Base-by-base conservation (phyloP, 495 filamentous ascomycete species). In the Penicillium flavigenum region DNA sequence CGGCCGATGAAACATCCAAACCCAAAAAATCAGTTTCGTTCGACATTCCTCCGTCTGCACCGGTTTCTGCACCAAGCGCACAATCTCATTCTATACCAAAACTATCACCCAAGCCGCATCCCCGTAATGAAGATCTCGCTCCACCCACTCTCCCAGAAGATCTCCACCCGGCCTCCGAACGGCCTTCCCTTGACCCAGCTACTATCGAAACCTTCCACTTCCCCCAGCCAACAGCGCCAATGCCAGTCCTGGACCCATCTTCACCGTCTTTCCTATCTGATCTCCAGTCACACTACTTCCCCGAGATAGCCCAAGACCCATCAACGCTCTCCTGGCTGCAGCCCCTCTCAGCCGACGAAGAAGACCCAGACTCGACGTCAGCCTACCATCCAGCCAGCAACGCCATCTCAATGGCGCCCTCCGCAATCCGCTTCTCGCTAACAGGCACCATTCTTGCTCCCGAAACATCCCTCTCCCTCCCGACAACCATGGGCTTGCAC, bases 231-330 rank as follows among this genome's bases (percentile, higher is more conserved):
- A 73, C 62, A 34, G 53, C 59, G 38, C 64, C 63, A 34, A 78
- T 72, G 50, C 88, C 88, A 26, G 84, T 88, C 36, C 88, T 96
- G 52, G 91, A 98, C 71, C 94, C 92, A 0, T 76, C 79, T 20
- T 88, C 88, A 48, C 86, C 90, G 0, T 81, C 88, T 61, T 98
- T 98, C 77, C 86, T 96, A 48, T 70, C 79, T 22, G 84, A 88
- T 56, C 83, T 98, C 10, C 92, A 96, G 78, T 70, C 82, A 1
- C 96, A 93, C 71, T 98, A 94, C 81, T 98, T 96, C 79, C 93
- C 94, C 19, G 77, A 83, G 56, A 86, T 96, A 3, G 81, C 93
- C 14, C 79, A 89, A 46, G 90, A 97, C 72, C 92, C 93, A 0
- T 84, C 88, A 26, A 85, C 88, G 12, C 81, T 98, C 4, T 88